Conservation (phyloP, 208 protist genomes). For the Herpetomonas muscarum region DNA sequence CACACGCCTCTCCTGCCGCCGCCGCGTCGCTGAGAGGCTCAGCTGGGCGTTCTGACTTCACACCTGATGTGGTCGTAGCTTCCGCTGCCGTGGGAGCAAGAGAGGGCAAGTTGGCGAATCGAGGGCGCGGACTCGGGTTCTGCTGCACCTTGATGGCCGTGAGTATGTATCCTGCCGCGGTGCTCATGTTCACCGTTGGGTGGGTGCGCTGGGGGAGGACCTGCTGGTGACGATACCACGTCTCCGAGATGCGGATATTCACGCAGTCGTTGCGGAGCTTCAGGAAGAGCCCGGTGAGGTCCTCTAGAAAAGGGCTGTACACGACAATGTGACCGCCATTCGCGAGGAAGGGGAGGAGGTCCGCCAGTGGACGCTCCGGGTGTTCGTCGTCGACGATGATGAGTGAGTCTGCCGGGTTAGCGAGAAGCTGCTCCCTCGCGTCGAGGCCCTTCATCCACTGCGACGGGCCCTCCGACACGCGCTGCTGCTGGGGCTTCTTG, state of each 20-base stretch:
- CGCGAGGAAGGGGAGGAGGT: conserved; percentile 77
- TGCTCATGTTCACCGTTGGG: conserved; percentile 92
- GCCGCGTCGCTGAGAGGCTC: conserved; percentile 8
- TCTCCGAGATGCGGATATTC: conserved; percentile 88
- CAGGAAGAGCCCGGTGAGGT: conserved; percentile 59
- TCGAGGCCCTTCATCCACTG: conserved; percentile 80
- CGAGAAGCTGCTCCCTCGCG: conserved; percentile 46
- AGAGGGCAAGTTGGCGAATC: conserved; percentile 9
- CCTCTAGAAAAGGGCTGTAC: conserved; percentile 84
- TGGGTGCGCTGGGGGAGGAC: conserved; percentile 92
- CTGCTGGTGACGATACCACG: conserved; percentile 93
- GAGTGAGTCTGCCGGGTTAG: conserved; percentile 63
- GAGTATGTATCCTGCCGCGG: conserved; percentile 87
- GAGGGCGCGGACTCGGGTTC: conserved; percentile 18
- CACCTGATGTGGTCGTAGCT: too few relatives aligned
- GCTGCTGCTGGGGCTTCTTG: conserved; percentile 1
- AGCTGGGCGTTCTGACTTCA: too few relatives aligned
- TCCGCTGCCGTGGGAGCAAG: not conserved
- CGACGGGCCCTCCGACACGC: conserved; percentile 20
- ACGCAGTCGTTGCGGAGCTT: conserved; percentile 64
- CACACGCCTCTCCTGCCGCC: not conserved
- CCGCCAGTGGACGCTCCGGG: conserved; percentile 30
- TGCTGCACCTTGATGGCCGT: conserved; percentile 78
- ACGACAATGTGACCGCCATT: conserved; percentile 77
- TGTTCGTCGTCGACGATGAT: conserved; percentile 59